Conservation (phyloP, 441 rosid species). For the Bruguiera hainesii region DNA sequence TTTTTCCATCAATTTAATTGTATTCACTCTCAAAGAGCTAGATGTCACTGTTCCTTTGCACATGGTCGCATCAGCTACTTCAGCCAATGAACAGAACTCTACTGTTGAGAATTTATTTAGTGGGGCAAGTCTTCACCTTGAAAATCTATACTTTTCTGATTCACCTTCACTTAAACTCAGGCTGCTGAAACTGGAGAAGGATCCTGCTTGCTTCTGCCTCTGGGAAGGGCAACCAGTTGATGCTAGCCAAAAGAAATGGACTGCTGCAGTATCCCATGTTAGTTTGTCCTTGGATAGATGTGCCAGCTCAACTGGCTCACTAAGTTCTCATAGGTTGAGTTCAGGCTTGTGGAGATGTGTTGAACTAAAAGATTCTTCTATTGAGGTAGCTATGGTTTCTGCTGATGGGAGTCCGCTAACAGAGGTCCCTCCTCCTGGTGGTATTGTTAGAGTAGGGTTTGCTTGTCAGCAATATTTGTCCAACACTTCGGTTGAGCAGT, state of each 20-base stretch:
- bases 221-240: constrained; percentile 94
- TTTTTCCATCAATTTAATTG: constrained; percentile 68
- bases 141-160: constrained; percentile 73
- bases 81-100: constrained; percentile 30
- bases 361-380: constrained; percentile 60
- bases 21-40: constrained; percentile 65
- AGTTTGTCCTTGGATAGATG: constrained; percentile 79
- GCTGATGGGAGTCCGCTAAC: constrained; percentile 83
- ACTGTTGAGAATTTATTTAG: constrained; percentile 45
- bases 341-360: constrained; percentile 79
- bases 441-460: constrained; percentile 81
- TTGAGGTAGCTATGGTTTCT: constrained; percentile 90
- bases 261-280: constrained; percentile 59
- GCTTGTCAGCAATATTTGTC: constrained; percentile 85
- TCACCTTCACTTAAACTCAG: constrained; percentile 75
- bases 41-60: constrained; percentile 78
- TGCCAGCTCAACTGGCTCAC: constrained; percentile 31
- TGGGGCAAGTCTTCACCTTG: constrained; percentile 92
- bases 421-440: constrained; percentile 94
- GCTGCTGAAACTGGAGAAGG: constrained; percentile 85
- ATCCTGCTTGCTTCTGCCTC: constrained; percentile 94
- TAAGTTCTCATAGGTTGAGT: constrained; percentile 32
- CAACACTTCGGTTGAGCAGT: constrained; percentile 92
- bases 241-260: constrained; percentile 96
- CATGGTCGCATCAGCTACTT: constrained; percentile 39